Evolutionary conservation across 1,284 basidiomycete species (phyloP).

Genomic region (Ustilago lituana): DNA sequence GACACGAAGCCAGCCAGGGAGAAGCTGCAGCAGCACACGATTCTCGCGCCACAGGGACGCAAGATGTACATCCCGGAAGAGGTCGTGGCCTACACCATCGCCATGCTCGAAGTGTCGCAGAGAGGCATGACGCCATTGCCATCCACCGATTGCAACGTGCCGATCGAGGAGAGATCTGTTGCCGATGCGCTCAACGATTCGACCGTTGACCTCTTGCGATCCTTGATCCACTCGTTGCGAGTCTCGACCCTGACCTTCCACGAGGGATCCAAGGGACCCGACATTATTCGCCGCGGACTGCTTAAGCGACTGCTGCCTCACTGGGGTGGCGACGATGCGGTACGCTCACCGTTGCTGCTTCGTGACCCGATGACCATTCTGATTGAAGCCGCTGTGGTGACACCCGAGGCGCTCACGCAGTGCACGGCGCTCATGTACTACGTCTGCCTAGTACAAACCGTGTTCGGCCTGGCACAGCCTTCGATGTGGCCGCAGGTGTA

Average conservation of each 20-base stretch:
- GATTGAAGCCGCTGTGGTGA: slow-evolving; percentile 61
- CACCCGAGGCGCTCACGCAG: slow-evolving; percentile 58
- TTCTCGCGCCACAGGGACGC: slow-evolving; percentile 54
- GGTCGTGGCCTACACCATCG: slow-evolving; percentile 65
- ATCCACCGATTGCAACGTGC: slow-evolving; percentile 33
- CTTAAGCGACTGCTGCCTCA: slow-evolving; percentile 65
- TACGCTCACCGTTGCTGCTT: slow-evolving; percentile 61
- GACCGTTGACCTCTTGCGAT: slow-evolving; percentile 52
- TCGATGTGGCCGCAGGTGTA: slow-evolving; percentile 59
- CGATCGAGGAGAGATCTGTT: slow-evolving; percentile 35
- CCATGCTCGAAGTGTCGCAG: slow-evolving; percentile 61
- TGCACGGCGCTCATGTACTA: slow-evolving; percentile 66
- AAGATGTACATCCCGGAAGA: slow-evolving; percentile 65
- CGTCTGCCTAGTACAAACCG: slow-evolving; percentile 60
- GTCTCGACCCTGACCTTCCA: slow-evolving; percentile 45
- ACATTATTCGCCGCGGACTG: slow-evolving; percentile 60
- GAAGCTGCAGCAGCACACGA: slow-evolving; percentile 53
- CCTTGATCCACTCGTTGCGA: slow-evolving; percentile 55
- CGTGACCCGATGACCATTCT: slow-evolving; percentile 64
- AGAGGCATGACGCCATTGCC: slow-evolving; percentile 54
- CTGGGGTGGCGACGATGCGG: slow-evolving; percentile 63
- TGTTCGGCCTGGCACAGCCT: slow-evolving; percentile 66
- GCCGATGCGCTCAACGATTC: slow-evolving; percentile 51
- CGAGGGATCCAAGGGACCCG: slow-evolving; percentile 35
- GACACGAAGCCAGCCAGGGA: slow-evolving; percentile 43